Conservation (phyloP, 1,139 yeast genomes). For the Kluyveromyces sp. region DNA sequence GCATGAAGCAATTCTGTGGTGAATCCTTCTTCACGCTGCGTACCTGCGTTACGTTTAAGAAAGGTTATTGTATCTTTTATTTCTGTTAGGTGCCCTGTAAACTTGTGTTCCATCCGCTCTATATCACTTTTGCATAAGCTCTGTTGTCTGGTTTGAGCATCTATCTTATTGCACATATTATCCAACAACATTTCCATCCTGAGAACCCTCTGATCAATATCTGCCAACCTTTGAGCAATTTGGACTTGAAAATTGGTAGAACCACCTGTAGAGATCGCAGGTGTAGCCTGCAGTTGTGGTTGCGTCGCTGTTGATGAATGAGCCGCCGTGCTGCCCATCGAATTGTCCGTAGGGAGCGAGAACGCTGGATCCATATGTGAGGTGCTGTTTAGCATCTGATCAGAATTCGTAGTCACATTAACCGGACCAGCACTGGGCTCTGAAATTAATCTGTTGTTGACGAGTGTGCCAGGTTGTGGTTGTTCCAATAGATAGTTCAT, state of each 20-base stretch:
- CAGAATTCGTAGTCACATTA: background rate
- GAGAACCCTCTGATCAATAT: conserved; percentile 3
- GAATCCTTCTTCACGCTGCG: conserved; percentile 12
- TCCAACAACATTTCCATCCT: conserved; percentile 4
- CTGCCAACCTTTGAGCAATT: conserved; percentile 4
- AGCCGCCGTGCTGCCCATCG: background rate
- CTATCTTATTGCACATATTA: conserved; percentile 2
- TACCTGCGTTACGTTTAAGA: background rate
- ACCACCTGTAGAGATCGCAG: conserved; percentile 3
- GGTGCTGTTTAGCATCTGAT: background rate
- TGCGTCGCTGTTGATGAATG: background rate
- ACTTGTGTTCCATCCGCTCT: background rate
- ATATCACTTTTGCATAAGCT: background rate
- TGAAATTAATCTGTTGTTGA: background rate
- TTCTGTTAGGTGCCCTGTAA: background rate
- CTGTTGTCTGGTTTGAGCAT: background rate
- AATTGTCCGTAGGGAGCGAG: background rate
- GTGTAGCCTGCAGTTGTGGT: conserved; percentile 1
- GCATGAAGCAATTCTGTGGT: conserved; percentile 24
- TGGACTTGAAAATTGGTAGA: conserved; percentile 6
- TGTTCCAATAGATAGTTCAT: conserved; percentile 3
- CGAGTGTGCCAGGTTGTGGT: background rate
- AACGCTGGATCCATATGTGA: conserved; percentile 1
- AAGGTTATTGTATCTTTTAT: background rate
- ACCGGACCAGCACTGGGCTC: background rate